phyloP scores from a whole-genome alignment of 2,329 filamentous ascomycete species.

The Cladophialophora yegresii region DNA sequence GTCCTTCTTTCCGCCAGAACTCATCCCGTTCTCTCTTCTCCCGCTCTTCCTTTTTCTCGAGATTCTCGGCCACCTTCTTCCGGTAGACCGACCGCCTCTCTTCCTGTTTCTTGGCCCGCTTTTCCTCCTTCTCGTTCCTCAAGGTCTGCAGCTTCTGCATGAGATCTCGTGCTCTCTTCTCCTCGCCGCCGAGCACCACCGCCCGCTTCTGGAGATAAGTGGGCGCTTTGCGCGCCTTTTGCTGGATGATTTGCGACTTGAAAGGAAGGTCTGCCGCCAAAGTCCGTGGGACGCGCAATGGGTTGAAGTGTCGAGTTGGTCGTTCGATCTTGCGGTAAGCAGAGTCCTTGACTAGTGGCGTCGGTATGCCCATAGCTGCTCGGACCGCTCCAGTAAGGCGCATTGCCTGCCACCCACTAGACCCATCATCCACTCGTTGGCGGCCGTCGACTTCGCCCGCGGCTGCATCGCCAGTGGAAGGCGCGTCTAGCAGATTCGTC shows the following conservation, averaged over 20 bases:
- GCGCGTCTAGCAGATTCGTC: slow-evolving; percentile 76
- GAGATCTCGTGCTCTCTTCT: slow-evolving; percentile 82
- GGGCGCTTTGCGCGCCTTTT: slow-evolving; percentile 73
- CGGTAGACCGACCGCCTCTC: slow-evolving; percentile 77
- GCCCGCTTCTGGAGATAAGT: slow-evolving; percentile 96
- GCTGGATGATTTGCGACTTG: slow-evolving; percentile 84
- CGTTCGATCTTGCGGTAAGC: slow-evolving; percentile 70
- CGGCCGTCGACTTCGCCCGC: slow-evolving; percentile 31
- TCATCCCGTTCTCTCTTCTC: slow-evolving; percentile 92
- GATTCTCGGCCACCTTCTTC: slow-evolving; percentile 77
- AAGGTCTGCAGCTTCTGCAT: slow-evolving; percentile 92
- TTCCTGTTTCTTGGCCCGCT: slow-evolving; percentile 82
- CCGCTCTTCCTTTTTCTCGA: slow-evolving; percentile 80
- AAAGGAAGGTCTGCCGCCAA: slow-evolving; percentile 80
- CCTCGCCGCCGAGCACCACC: slow-evolving; percentile 80
- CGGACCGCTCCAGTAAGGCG: slow-evolving; percentile 90
- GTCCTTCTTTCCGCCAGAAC: slow-evolving; percentile 88
- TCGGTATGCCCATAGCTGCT: slow-evolving; percentile 70
- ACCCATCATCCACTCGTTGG: slow-evolving; percentile 37
- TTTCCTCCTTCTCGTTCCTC: slow-evolving; percentile 85
- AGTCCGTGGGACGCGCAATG: slow-evolving; percentile 52
- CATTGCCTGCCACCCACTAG: slow-evolving; percentile 77
- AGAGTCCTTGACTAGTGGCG: slow-evolving; percentile 79
- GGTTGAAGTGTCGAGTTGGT: slow-evolving; percentile 73
- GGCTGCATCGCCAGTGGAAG: slow-evolving; percentile 37